Conservation (phyloP, 805 yeast species). For the Alloascoidea africana region DNA sequence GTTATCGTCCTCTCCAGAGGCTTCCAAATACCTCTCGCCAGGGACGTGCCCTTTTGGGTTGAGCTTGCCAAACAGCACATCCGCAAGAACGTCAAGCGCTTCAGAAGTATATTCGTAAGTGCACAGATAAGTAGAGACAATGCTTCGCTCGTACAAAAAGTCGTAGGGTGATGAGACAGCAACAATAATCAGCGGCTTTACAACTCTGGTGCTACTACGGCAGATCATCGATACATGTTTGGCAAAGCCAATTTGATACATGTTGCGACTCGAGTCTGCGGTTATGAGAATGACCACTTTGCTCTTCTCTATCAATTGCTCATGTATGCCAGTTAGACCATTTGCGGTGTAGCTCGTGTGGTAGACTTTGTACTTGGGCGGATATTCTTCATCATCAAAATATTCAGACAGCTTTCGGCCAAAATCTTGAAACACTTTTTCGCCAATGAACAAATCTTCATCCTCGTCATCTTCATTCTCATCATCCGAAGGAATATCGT, state of each 20-base stretch:
- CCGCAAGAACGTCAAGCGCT: conserved; percentile 32
- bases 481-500: conserved; percentile 23
- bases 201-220: conserved; percentile 23
- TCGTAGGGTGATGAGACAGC: conserved; percentile 53
- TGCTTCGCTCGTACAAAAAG: conserved; percentile 35
- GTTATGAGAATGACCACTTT: conserved; percentile 28
- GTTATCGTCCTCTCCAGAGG: conserved; percentile 3
- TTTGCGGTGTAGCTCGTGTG: conserved; percentile 40
- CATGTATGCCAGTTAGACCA: conserved; percentile 40
- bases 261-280: conserved; percentile 42
- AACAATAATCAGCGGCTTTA: conserved; percentile 38
- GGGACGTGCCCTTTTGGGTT: conserved; percentile 39
- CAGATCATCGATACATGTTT: conserved; percentile 41
- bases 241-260: conserved; percentile 46
- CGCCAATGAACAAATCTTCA: conserved; percentile 33
- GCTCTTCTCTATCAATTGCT: conserved; percentile 33
- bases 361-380: conserved; percentile 27
- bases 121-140: conserved; percentile 42
- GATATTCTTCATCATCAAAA: conserved; percentile 8
- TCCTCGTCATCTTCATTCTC: conserved; percentile 15
- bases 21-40: conserved; percentile 23
- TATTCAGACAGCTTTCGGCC: conserved; percentile 30
- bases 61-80: conserved; percentile 38
- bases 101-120: conserved; percentile 43
- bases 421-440: conserved; percentile 22